These are phyloP conservation scores for Zizania palustris DNA, from an alignment of 202 grass and related monocot genomes.

Conservation along the genomic window DNA sequence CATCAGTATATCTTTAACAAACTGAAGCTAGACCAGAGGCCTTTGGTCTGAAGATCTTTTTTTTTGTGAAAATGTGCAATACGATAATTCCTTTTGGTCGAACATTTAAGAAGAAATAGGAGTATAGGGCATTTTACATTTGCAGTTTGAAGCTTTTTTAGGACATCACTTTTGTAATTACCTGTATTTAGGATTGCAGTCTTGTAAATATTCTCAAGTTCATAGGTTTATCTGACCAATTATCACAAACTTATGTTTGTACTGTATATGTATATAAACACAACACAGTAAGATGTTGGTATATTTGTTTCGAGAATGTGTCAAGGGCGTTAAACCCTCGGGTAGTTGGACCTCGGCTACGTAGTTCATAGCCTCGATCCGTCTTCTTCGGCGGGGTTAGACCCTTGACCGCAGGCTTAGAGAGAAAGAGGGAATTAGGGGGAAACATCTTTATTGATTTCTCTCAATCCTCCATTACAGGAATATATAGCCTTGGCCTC, in stretches of 20 bases:
- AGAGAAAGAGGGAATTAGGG: no score
- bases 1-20: not conserved
- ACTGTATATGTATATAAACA: not conserved
- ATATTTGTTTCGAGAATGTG: not conserved
- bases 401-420: no score
- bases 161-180: not conserved
- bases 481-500: no score
- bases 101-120: not conserved
- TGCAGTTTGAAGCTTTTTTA: slow-evolving; percentile 24
- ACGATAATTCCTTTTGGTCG: slow-evolving; percentile 7
- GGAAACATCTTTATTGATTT: no score
- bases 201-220: slow-evolving; percentile 13
- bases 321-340: no score
- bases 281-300: not conserved
- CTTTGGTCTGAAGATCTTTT: slow-evolving; percentile 22
- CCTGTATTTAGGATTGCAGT: slow-evolving; percentile 11
- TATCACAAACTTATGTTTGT: not conserved
- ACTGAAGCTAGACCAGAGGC: slow-evolving; percentile 1
- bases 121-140: not conserved
- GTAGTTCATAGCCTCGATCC: no score
- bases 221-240: slow-evolving; percentile 3
- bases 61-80: slow-evolving; percentile 13
- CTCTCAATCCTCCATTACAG: no score
- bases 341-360: no score
- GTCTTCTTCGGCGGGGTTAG: no score